These are phyloP conservation scores for Monosporozyma unispora DNA, from an alignment of 805 yeast genomes.

Conservation along the genomic window DNA sequence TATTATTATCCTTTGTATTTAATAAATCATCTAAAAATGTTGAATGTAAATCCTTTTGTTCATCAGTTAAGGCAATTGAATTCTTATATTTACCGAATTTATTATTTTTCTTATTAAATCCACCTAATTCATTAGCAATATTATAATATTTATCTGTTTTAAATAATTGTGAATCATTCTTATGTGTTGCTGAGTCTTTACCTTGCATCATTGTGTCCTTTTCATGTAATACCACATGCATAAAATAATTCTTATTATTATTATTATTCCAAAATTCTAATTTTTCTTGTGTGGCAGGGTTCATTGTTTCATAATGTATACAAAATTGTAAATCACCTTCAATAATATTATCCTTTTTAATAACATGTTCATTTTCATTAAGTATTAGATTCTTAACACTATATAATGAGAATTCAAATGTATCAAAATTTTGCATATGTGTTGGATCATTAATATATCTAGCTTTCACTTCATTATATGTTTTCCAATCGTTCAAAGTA, in stretches of 20 bases:
- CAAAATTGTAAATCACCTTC: constrained; percentile 20
- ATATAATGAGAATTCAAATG: constrained; percentile 24
- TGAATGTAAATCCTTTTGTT: not conserved
- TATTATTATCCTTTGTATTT: not conserved
- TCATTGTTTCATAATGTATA: constrained; percentile 20
- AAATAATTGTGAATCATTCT: not conserved
- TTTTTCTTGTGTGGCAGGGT: constrained; percentile 8
- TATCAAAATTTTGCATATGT: constrained; percentile 16
- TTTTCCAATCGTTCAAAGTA: constrained; percentile 71
- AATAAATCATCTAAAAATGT: constrained; percentile 2
- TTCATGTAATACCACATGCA: constrained; percentile 10
- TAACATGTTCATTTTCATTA: constrained; percentile 1
- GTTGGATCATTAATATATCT: constrained; percentile 17
- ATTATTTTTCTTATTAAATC: not conserved
- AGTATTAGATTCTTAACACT: constrained; percentile 7
- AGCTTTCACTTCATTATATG: constrained; percentile 33
- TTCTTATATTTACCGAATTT: constrained; percentile 1
- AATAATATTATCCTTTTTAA: constrained; percentile 4
- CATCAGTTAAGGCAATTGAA: not conserved
- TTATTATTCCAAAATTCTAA: constrained; percentile 28
- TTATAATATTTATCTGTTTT: not conserved
- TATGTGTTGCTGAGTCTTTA: not conserved
- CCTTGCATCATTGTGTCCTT: not conserved
- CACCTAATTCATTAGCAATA: constrained; percentile 2
- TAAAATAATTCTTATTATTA: constrained; percentile 19